Percentiles rank a stretch among this genome's conserved stretches.
phyloP scores from a whole-genome alignment of 2,329 filamentous ascomycete species.

The Rasamsonia emersonii region DNA sequence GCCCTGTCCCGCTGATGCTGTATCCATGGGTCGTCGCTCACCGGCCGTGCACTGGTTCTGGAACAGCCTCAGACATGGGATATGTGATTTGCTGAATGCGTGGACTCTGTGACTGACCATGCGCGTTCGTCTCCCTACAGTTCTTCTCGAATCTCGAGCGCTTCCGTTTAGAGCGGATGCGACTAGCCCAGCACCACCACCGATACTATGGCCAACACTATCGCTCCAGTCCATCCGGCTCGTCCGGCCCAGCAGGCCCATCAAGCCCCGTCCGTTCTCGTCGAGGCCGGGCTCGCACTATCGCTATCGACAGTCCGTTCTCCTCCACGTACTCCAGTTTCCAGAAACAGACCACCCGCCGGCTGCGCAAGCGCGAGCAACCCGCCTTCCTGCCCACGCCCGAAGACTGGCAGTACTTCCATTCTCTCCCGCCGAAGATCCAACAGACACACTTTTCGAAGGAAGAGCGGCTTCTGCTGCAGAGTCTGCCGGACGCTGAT shows the following conservation, averaged over 20 bases:
- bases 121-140: slow-evolving; percentile 17
- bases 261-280: slow-evolving; percentile 12
- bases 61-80: background rate
- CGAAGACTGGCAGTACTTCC: slow-evolving; percentile 59
- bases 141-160: slow-evolving; percentile 35
- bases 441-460: slow-evolving; percentile 60
- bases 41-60: no score
- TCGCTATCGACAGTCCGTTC: slow-evolving; percentile 4
- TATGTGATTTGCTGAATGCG: no score
- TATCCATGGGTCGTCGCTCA: no score
- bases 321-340: no score
- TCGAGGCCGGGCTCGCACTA: slow-evolving; percentile 10
- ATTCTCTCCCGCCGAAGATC: slow-evolving; percentile 63
- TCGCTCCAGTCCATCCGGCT: slow-evolving; percentile 8
- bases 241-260: slow-evolving; percentile 9
- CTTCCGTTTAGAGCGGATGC: slow-evolving; percentile 22
- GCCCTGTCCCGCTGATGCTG: no score
- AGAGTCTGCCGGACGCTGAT: slow-evolving; percentile 44
- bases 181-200: slow-evolving; percentile 24
- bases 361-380: slow-evolving; percentile 29
- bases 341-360: slow-evolving; percentile 10
- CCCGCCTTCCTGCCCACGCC: slow-evolving; percentile 35
- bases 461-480: slow-evolving; percentile 55
- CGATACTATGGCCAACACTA: slow-evolving; percentile 16
- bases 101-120: no score